phyloP scores from a whole-genome alignment of 2,329 filamentous ascomycete species.

The Aureobasidium pullulans region DNA sequence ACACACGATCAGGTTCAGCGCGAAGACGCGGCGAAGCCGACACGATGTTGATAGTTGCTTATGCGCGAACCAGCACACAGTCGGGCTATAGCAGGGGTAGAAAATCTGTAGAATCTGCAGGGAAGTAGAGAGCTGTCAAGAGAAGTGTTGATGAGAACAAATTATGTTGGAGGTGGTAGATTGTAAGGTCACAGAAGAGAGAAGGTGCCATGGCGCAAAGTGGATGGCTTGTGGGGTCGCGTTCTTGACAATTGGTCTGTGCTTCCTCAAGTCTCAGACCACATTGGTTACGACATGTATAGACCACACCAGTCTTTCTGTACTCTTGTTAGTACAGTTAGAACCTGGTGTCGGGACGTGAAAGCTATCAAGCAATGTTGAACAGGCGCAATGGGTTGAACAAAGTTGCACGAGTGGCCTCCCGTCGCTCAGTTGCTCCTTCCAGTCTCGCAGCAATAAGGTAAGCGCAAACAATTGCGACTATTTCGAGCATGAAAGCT shows the following conservation, averaged over 20 bases:
- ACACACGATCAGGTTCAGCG: too few species aligned
- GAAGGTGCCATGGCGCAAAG: too few species aligned
- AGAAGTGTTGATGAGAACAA: too few species aligned
- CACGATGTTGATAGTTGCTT: too few species aligned
- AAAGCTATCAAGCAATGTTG: slow-evolving; percentile 9
- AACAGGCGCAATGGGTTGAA: slow-evolving; percentile 12
- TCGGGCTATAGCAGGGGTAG: too few species aligned
- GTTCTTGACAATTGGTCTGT: not conserved
- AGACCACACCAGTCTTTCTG: not conserved
- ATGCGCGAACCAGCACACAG: too few species aligned
- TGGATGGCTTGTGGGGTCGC: not conserved
- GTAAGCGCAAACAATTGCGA: not conserved
- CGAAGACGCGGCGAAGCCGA: too few species aligned
- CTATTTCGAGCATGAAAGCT: not conserved
- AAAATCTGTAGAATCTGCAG: too few species aligned
- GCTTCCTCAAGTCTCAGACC: slow-evolving; percentile 8
- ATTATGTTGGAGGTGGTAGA: too few species aligned
- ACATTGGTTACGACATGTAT: not conserved
- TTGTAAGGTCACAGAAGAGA: too few species aligned
- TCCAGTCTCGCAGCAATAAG: not conserved
- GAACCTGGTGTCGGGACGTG: not conserved
- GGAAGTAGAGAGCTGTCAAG: too few species aligned
- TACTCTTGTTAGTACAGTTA: not conserved
- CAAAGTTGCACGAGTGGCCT: not conserved
- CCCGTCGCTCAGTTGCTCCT: not conserved